Conservation (phyloP, 2,329 filamentous ascomycete species). For the Colletotrichum graminicola region DNA sequence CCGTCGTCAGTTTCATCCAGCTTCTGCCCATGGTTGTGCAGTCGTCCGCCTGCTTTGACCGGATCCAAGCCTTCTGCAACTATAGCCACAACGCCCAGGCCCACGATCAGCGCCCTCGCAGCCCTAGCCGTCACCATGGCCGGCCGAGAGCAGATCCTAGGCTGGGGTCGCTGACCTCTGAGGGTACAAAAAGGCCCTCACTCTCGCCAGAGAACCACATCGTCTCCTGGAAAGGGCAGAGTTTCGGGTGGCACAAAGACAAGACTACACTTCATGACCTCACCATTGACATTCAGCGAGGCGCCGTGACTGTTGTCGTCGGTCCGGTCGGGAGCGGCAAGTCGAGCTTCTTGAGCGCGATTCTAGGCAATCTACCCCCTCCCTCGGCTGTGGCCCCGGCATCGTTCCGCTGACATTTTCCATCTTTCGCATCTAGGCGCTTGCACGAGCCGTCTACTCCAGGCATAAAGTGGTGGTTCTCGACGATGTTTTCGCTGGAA, state of each 20-base stretch:
- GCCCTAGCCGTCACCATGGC: too few species aligned
- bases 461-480: slow-evolving; percentile 15
- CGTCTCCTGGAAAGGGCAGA: not conserved
- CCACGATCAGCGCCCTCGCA: too few species aligned
- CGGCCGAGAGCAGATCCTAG: too few species aligned
- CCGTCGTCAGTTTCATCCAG: slow-evolving; percentile 45
- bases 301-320: slow-evolving; percentile 21
- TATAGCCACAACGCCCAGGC: not conserved
- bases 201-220: not conserved
- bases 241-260: slow-evolving; percentile 27
- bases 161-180: not conserved
- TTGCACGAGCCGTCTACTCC: slow-evolving; percentile 29
- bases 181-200: not conserved
- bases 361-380: too few species aligned
- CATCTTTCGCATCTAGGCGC: not conserved
- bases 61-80: slow-evolving; percentile 45
- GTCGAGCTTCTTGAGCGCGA: slow-evolving; percentile 21
- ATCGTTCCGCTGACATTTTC: not conserved
- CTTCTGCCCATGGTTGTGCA: slow-evolving; percentile 43
- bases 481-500: slow-evolving; percentile 35
- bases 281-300: not conserved
- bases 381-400: not conserved
- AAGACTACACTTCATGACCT: slow-evolving; percentile 9
- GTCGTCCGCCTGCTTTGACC: slow-evolving; percentile 42
- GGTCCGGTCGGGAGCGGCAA: slow-evolving; percentile 40